Percentiles rank a stretch among this genome's conserved stretches.
Conservation (phyloP, 2,329 filamentous ascomycete species). For the Acarospora socialis region DNA sequence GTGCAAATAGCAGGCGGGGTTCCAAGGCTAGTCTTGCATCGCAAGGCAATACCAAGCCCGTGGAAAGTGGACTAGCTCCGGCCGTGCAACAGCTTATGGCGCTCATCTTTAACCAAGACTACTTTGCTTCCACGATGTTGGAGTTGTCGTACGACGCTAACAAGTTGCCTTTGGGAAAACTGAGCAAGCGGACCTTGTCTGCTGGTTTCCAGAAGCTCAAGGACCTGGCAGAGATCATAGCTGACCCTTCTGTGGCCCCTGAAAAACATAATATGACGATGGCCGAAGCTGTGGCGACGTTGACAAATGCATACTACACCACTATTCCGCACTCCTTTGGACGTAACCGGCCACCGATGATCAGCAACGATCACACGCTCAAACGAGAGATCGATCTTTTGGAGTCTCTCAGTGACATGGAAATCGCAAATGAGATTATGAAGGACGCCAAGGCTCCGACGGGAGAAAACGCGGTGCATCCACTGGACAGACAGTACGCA, state of each 20-base stretch:
- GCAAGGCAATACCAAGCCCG: conserved; percentile 20
- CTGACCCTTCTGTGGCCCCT: conserved; percentile 34
- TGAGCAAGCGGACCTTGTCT: conserved; percentile 64
- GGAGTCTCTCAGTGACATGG: conserved; percentile 73
- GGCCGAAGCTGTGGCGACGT: conserved; percentile 37
- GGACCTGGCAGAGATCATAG: conserved; percentile 52
- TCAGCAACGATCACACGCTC: conserved; percentile 41
- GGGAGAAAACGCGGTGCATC: conserved; percentile 40
- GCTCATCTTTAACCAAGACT: conserved; percentile 68
- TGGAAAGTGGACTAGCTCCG: conserved; percentile 43
- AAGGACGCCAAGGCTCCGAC: conserved; percentile 45
- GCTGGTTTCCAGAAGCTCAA: conserved; percentile 66
- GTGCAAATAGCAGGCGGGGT: conserved; percentile 5
- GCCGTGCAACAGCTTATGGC: conserved; percentile 56
- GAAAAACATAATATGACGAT: conserved; percentile 28
- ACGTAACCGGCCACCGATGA: conserved; percentile 55
- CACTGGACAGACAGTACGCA: conserved; percentile 58
- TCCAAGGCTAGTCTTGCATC: conserved; percentile 12
- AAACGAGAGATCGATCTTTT: conserved; percentile 68
- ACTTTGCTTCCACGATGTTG: conserved; percentile 45
- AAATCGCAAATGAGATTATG: conserved; percentile 64
- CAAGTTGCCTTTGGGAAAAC: conserved; percentile 71
- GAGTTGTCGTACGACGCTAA: conserved; percentile 34
- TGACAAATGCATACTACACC: conserved; percentile 70
- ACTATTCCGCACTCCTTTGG: conserved; percentile 73